Evolutionary conservation across 805 yeast species (phyloP), one percentile per base, ranked within the genome.

Genomic region (Lipomyces chichibuensis): DNA sequence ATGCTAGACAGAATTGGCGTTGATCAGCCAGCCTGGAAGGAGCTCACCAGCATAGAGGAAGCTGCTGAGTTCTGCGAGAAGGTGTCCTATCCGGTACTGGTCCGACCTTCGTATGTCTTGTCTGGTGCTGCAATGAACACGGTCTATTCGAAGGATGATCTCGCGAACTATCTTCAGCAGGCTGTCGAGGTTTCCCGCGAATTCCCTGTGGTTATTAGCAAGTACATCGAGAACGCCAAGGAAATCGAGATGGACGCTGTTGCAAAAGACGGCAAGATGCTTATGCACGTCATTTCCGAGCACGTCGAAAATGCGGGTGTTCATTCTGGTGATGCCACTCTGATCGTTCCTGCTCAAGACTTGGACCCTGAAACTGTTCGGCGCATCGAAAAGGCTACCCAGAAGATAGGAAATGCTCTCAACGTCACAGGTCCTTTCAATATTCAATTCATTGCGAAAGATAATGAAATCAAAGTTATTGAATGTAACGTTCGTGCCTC

Each of bases 121-220:
- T 92, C 97, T 55, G 99, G 99, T 83, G 99, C 99, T 73, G 99
- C 99, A 66, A 94, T 94, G 99, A 92, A 92, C 81, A 92, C 97
- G 56, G 97, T 93, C 65, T 92, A 92, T 83, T 87, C 97, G 39
- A 84, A 85, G 76, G 95, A 89, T 74, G 98, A 94, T 77, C 84
- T 94, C 77, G 96, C 90, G 58, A 86, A 89, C 17, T 92, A 92
- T 79, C 83, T 94, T 78, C 84, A 90, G 67, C 97, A 95, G 79
- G 99, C 99, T 64, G 98, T 91, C 65, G 97, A 92, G 73, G 98
- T 94, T 69, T 94, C 98, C 58, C 96, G 97, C 68, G 99, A 94
- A 75, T 92, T 93, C 80, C 99, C 99, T 27, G 99, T 94, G 69
- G 99, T 94, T 64, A 90, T 94, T 77, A 91, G 98, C 79, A 94